Base-by-base conservation (phyloP, 768 basidiomycete species). In the Serendipita indica region DNA sequence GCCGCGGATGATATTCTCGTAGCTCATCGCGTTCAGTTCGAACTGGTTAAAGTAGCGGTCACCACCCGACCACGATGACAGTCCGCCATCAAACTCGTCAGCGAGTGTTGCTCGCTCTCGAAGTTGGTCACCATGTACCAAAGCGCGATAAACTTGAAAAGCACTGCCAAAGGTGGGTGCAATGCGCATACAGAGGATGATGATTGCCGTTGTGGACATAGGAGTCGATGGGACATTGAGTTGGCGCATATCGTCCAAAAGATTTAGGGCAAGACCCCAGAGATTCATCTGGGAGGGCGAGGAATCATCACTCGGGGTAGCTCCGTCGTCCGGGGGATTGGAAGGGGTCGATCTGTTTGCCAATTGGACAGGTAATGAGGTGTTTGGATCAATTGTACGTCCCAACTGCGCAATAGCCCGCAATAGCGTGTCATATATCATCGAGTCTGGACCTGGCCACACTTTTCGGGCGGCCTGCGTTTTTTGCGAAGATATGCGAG, bases 141-240 rank as follows among this genome's bases (percentile, higher is more conserved):
- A 27, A 14, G 57, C 20, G 63, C 72, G 69, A 68, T 93, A 94
- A 0, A 77, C 72, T 14, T 77, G 69, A 58, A 86, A 77, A 0
- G 88, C 86, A 12, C 80, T 78, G 25, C 77, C 72, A 46, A 79
- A 75, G 39, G 66, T 75, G 1, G 75, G 65, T 1, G 80, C 71
- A n/a, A 73, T 70, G 25, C 78, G 77, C 82, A 93, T 89, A 46
- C 80, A 76, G 43, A 86, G 69, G 56, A 84, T 75, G 41, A 84
- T 75, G 34, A 79, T 69, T 1, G 79, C 77, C 3, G 79, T 73
- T 12, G 72, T 65, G 18, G 77, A 72, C 63, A 74, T 64, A 33
- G 74, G 75, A 71, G 58, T 76, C 69, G 63, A 73, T 65, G 73
- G 65, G 22, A 88, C 66, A 3, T 72, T 67, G 33, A 79, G 76